Percentiles rank a stretch among this genome's conserved stretches.
These are phyloP conservation scores for Mallotus japonicus DNA, from an alignment of 441 rosid species.

Conservation along the genomic window DNA sequence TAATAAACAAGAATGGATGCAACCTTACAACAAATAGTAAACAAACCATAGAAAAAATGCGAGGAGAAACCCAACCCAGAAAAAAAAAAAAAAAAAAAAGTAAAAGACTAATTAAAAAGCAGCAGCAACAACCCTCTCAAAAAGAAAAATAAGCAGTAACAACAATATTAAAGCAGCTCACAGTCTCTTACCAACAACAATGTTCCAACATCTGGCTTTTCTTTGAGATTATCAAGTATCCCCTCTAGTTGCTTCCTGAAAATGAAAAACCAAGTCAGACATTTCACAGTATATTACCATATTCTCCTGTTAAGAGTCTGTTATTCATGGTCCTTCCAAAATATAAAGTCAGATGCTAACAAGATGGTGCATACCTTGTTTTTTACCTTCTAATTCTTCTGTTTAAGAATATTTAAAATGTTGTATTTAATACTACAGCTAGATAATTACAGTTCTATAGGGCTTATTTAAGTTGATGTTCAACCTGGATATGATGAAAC, in stretches of 20 bases:
- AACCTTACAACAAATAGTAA: not conserved
- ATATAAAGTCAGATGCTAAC: not conserved
- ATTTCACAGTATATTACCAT: not conserved
- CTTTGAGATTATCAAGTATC: constrained; percentile 79
- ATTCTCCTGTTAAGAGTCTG: not conserved
- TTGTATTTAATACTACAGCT: not conserved
- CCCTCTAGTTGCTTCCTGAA: constrained; percentile 91
- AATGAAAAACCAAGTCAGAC: constrained; percentile 26
- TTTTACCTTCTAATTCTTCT: not conserved
- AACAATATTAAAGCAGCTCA: not conserved
- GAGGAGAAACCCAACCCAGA: not conserved
- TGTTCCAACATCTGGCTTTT: constrained; percentile 92
- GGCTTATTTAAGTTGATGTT: not conserved
- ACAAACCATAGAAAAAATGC: not conserved
- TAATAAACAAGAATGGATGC: not conserved
- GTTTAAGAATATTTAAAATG: not conserved
- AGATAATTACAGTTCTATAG: not conserved
- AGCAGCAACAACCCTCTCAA: not conserved
- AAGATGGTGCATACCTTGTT: not conserved
- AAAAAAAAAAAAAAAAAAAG: constrained; percentile 11
- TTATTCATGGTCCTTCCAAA: not conserved
- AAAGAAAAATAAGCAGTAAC: not conserved
- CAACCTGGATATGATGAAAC: not conserved
- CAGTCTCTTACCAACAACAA: constrained; percentile 58
- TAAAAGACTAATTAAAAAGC: not conserved